Base-by-base conservation (phyloP, 495 filamentous ascomycete species). In the Aspergillus hancockii region DNA sequence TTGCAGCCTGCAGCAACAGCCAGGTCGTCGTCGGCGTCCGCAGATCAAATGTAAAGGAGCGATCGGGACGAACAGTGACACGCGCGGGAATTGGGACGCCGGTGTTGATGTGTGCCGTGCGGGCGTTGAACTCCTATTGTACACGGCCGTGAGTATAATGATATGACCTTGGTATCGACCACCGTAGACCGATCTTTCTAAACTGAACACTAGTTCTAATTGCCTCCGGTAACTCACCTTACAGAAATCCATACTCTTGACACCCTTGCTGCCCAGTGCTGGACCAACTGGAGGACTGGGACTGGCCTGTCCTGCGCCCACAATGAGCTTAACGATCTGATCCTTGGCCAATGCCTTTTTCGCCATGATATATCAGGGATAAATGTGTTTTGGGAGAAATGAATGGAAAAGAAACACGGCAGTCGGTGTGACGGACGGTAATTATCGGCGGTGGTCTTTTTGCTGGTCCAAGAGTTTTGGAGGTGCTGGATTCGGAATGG, bases 171-270 rank as follows among this genome's bases (percentile, higher is more conserved):
- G 25, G 25, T 28, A 3, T 28, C 25, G 3, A 28, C 25, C 25
- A 7, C 3, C 25, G 25, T 28, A 28, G 25, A 28, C 25, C 25
- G 7, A 28, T 28, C 7, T 7, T 4, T 8, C 18, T 4, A 49
- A 21, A 21, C 22, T 34, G 10, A 52, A 22, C 10, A 16, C 8
- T 4, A 8, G 16, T 52, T 40, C 23, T 43, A 21, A 41, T n/a
- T 14, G 8, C 28, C 21, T 40, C 54, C 52, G 25, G 41, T 36
- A 60, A 62, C 78, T 63, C 68, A 97, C 94, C 84, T 98, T 98
- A 84, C 94, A 98, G 72, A 98, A 98, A 76, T 99, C 95, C 89
- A 99, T 99, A 59, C 89, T 93, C 81, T 99, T 99, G 41, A 99
- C 90, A 80, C 94, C 94, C 81, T 97, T 98, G 73, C 89, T 93